Evolutionary conservation across 176 grass and related monocot species (phyloP), one percentile per base, ranked within the genome.

Genomic region (Juncus inflexus): DNA sequence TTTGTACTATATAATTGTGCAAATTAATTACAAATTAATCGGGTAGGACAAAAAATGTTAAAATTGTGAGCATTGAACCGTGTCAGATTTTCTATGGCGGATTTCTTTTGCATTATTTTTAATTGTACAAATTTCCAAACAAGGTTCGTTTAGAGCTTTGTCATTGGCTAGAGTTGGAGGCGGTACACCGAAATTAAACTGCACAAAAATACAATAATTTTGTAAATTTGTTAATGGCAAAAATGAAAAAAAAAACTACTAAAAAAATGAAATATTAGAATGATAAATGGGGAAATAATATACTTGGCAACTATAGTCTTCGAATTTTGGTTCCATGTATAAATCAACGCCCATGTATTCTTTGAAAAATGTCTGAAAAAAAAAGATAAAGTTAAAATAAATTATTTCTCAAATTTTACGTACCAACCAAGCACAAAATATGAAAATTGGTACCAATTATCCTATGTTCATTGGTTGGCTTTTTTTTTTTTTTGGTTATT

Each of bases 251-350:
- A 0, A 19, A 11, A 9, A 53, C 0, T 7, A 57, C 11, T 4
- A 12, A 70, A 72, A 53, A 58, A 2, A 59, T 11, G 37, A 53
- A 63, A 28, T 28, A 28, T 28, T 28, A 28, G 4, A 38, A 12
- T 7, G 67, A 42, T 14, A 85, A 37, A 61, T 15, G 12, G 9
- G 4, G 19, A 70, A 61, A 36, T 12, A 1, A 11, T 35, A 60
- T 83, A 91, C 92, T 87, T 97, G 92, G 43, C 92, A 91, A 79
- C 84, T 91, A n/a, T 81, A 89, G 39, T 91, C 82, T 67, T 74
- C 70, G 52, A 91, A 91, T 53, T 96, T 96, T 37, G 92, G 92
- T 55, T 91, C 92, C 92, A 96, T 96, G 62, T 86, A 88, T 50
- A 91, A 16, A 60, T 86, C 75, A 3, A 96, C 87, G 4, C 87